Evolutionary conservation across 306 rosid species (phyloP).

Genomic region (Benincasa hispida): DNA sequence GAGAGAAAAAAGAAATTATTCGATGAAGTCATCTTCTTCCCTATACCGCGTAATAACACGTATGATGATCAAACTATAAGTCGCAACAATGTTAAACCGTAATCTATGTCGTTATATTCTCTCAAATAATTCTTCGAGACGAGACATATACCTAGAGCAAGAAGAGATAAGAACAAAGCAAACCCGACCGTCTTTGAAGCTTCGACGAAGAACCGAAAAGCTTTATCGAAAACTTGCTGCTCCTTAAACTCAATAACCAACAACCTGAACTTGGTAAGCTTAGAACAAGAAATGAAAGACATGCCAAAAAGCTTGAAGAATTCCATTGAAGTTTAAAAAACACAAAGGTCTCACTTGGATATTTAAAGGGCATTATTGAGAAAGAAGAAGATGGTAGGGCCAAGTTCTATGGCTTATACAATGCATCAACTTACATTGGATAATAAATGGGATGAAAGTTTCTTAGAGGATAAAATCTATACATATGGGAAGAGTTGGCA

Average conservation of each 20-base stretch:
- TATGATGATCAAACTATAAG: too few species aligned
- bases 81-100: neutral
- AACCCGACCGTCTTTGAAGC: constrained; percentile 5
- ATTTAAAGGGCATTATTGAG: neutral
- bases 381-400: neutral
- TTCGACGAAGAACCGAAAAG: neutral
- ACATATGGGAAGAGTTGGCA: neutral
- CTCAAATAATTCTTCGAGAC: neutral
- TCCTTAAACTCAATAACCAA: neutral
- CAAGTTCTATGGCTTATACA: neutral
- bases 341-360: neutral
- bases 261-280: neutral
- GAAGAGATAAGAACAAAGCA: constrained; percentile 17
- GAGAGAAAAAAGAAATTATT: neutral
- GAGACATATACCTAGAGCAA: constrained; percentile 24
- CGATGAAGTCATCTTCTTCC: too few species aligned
- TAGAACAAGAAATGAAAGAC: neutral
- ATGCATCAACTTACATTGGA: neutral
- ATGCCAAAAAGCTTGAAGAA: neutral
- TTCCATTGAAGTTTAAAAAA: neutral
- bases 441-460: too few species aligned
- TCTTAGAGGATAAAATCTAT: neutral
- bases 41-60: too few species aligned
- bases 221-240: neutral
- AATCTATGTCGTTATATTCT: neutral